These are phyloP conservation scores for Lolium multiflorum DNA, from an alignment of 176 grass and related monocot species.

Conservation along the genomic window DNA sequence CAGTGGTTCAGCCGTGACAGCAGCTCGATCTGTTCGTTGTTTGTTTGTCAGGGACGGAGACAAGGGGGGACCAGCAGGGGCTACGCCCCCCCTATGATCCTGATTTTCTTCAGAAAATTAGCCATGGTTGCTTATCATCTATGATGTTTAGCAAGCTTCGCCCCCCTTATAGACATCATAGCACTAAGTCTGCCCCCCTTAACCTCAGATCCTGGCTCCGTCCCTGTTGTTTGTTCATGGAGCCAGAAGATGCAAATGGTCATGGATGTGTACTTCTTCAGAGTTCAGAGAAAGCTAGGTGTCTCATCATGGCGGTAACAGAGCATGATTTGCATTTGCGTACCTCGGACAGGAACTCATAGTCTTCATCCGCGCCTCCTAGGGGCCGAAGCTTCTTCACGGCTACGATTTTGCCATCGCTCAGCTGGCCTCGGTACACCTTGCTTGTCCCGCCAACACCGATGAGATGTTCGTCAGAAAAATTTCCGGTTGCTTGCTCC, in stretches of 20 bases:
- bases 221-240: background rate
- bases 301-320: background rate
- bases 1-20: constrained; percentile 94
- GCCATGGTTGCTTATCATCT: no score
- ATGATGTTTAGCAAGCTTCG: no score
- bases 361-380: constrained; percentile 67
- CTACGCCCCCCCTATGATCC: no score
- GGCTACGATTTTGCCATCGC: constrained; percentile 70
- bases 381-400: constrained; percentile 92
- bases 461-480: constrained; percentile 71
- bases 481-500: constrained; percentile 77
- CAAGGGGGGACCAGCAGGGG: no score
- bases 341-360: constrained; percentile 88
- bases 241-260: background rate
- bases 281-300: background rate
- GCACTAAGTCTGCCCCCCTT: no score
- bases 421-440: constrained; percentile 80
- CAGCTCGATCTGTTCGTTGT: constrained; percentile 70
- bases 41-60: no score
- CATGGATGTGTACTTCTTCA: background rate
- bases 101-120: no score
- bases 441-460: constrained; percentile 84
- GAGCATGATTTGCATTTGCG: background rate
- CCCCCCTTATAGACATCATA: no score
- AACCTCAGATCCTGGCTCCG: no score